phyloP scores from a whole-genome alignment of 306 rosid genomes.

The Casuarina equisetifolia region DNA sequence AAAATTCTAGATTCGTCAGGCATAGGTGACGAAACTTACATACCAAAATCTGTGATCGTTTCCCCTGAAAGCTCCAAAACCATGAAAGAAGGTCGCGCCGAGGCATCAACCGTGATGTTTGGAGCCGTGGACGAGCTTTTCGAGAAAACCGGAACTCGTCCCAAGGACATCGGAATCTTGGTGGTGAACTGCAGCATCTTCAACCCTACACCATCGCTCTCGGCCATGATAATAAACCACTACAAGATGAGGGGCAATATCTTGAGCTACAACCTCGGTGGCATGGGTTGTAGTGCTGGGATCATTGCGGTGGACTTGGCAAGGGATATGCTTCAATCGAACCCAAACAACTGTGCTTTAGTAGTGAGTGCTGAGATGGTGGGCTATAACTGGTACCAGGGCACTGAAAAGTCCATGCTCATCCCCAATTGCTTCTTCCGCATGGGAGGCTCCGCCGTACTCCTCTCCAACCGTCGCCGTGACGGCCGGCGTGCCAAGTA shows the following conservation, averaged over 20 bases:
- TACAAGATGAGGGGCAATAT: slow-evolving; percentile 97
- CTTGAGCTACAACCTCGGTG: slow-evolving; percentile 87
- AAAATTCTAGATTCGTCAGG: slow-evolving; percentile 76
- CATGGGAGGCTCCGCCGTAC: slow-evolving; percentile 93
- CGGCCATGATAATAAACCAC: slow-evolving; percentile 97
- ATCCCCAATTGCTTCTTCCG: slow-evolving; percentile 87
- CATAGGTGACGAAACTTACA: slow-evolving; percentile 81
- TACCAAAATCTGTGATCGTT: slow-evolving; percentile 62
- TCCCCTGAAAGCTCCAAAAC: slow-evolving; percentile 62
- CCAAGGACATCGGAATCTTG: slow-evolving; percentile 78
- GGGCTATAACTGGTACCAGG: slow-evolving; percentile 92
- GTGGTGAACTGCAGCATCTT: slow-evolving; percentile 96
- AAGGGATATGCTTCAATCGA: slow-evolving; percentile 74
- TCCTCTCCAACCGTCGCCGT: slow-evolving; percentile 86
- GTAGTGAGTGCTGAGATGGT: slow-evolving; percentile 92
- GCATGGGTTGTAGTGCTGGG: slow-evolving; percentile 98
- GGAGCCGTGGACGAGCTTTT: slow-evolving; percentile 94
- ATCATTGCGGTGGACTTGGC: slow-evolving; percentile 83
- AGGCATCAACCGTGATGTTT: slow-evolving; percentile 83
- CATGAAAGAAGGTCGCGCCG: slow-evolving; percentile 91
- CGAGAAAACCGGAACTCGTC: slow-evolving; percentile 70
- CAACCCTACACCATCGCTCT: slow-evolving; percentile 91
- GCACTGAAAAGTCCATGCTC: slow-evolving; percentile 80
- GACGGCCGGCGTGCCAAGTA: slow-evolving; percentile 77
- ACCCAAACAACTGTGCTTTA: slow-evolving; percentile 81